Conservation (phyloP, 495 filamentous ascomycete species). For the Collariella sp. region DNA sequence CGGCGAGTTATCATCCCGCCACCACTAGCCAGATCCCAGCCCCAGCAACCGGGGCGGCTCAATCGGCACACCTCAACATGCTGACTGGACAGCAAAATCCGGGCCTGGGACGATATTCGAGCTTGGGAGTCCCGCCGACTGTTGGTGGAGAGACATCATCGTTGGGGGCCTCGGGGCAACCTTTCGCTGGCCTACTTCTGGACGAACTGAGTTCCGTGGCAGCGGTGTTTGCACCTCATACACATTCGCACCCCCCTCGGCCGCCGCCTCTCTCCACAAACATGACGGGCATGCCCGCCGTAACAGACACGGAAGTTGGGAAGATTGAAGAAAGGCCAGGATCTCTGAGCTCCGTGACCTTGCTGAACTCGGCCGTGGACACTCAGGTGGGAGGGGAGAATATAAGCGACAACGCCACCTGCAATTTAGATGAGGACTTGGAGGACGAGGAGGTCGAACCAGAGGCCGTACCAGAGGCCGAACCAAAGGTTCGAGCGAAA, state of each 20-base stretch:
- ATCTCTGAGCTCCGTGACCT: background rate
- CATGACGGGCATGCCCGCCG: background rate
- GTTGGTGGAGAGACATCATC: background rate
- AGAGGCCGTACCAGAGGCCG: background rate
- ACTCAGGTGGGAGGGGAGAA: background rate
- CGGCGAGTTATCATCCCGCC: slow-evolving; percentile 8
- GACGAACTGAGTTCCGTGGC: background rate
- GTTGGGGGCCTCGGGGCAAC: background rate
- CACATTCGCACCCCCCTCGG: background rate
- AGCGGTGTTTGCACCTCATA: background rate
- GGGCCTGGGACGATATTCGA: background rate
- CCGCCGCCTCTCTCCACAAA: background rate
- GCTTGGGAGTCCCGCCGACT: too few species aligned
- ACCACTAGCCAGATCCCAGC: background rate
- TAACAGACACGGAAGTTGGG: too few species aligned
- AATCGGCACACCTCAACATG: background rate
- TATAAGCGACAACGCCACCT: background rate
- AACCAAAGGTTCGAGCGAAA: background rate
- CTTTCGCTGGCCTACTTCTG: background rate
- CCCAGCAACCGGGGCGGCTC: background rate
- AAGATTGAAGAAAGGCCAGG: background rate
- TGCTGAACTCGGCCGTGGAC: background rate
- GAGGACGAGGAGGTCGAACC: too few species aligned
- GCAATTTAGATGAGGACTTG: background rate
- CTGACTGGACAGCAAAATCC: background rate